A percentile compares a stretch with the other conserved stretches of the same genome.
phyloP scores from a whole-genome alignment of 495 filamentous ascomycete species.

The Bathelium albidoporum region DNA sequence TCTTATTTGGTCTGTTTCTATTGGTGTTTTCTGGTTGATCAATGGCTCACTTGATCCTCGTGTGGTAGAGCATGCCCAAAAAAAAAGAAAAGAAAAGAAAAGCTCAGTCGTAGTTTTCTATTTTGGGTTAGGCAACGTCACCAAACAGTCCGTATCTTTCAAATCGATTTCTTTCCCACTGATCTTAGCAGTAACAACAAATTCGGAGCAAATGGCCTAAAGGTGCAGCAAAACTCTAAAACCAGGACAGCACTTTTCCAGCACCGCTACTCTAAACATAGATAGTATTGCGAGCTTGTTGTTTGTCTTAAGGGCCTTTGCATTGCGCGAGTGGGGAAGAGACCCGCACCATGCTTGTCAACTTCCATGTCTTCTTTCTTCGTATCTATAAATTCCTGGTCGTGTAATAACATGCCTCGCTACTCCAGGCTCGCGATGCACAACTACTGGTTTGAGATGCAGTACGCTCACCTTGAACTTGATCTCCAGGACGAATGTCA shows the following conservation, averaged over 20 bases:
- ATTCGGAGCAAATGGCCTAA: not conserved
- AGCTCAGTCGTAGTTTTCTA: no score
- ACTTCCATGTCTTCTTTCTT: not conserved
- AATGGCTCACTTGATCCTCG: no score
- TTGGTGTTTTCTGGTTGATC: no score
- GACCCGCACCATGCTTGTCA: not conserved
- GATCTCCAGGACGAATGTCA: not conserved
- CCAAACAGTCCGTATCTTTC: not conserved
- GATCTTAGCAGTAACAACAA: not conserved
- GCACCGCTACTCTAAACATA: not conserved
- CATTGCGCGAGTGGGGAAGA: not conserved
- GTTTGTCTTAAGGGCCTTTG: not conserved
- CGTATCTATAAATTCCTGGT: not conserved
- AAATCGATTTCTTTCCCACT: not conserved
- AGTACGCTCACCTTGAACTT: not conserved
- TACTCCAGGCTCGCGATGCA: not conserved
- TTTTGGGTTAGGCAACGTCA: not conserved
- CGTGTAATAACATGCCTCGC: not conserved
- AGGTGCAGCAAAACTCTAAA: not conserved
- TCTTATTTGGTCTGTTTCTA: no score
- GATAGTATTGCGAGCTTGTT: not conserved
- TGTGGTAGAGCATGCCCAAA: no score
- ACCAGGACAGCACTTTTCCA: not conserved
- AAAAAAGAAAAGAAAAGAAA: no score
- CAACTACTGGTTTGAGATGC: not conserved